Evolutionary conservation across 2,329 filamentous ascomycete genomes (phyloP).

Genomic region (Microcera coccophila): DNA sequence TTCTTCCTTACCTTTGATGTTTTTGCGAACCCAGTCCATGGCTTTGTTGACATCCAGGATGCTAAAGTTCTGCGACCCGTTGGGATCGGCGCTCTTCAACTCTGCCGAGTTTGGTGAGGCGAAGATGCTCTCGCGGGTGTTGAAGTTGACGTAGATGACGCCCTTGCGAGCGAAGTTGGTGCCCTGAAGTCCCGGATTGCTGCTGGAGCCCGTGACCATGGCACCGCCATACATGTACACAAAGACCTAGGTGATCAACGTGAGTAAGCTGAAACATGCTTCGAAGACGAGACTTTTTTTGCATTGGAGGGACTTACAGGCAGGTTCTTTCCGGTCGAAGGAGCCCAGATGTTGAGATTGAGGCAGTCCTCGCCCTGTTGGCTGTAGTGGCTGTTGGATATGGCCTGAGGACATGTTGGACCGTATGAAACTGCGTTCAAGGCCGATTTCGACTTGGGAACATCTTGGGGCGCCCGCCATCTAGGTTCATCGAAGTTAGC

Average conservation of each 20-base stretch:
- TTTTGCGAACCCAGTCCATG: conserved; percentile 24
- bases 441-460: conserved; percentile 10
- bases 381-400: conserved; percentile 12
- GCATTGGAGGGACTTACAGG: conserved; percentile 23
- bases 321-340: conserved; percentile 22
- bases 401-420: conserved; percentile 23
- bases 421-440: conserved; percentile 18
- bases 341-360: conserved; percentile 39
- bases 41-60: conserved; percentile 25
- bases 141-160: conserved; percentile 38
- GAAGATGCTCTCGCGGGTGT: conserved; percentile 40
- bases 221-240: conserved; percentile 42
- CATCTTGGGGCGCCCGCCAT: conserved; percentile 21
- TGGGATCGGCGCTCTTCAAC: conserved; percentile 16
- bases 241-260: conserved; percentile 17
- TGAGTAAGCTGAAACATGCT: background rate
- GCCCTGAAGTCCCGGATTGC: conserved; percentile 37
- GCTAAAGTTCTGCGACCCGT: conserved; percentile 25
- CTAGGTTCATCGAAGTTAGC: conserved; percentile 1
- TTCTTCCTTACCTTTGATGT: conserved; percentile 18
- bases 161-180: conserved; percentile 36
- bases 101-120: conserved; percentile 42
- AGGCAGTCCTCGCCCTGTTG: conserved; percentile 38
- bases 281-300: too few relatives aligned
- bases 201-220: conserved; percentile 33